These are phyloP conservation scores for Phaeoacremonium minimum DNA, from an alignment of 2,329 filamentous ascomycete genomes.

Conservation along the genomic window DNA sequence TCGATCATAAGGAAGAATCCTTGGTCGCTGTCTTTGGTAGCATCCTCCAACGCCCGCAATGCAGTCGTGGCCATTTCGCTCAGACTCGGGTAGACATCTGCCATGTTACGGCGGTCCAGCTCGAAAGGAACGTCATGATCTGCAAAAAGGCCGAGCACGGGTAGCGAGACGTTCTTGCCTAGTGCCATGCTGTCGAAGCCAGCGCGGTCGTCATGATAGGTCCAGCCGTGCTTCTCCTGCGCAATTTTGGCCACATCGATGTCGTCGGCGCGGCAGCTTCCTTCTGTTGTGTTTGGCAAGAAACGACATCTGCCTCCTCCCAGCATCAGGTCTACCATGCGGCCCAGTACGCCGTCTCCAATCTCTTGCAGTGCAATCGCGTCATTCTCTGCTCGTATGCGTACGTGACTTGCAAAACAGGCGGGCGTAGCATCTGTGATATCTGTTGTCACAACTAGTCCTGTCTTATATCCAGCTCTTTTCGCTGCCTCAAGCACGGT, in stretches of 20 bases:
- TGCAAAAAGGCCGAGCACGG: constrained; percentile 83
- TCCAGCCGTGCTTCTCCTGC: constrained; percentile 71
- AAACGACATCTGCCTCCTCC: constrained; percentile 94
- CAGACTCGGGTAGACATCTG: constrained; percentile 79
- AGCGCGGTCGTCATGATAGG: constrained; percentile 66
- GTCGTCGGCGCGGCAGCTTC: constrained; percentile 78
- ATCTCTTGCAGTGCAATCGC: constrained; percentile 90
- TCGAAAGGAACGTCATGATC: constrained; percentile 83
- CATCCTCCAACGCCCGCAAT: constrained; percentile 71
- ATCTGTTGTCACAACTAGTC: constrained; percentile 89
- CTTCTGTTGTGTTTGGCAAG: constrained; percentile 72
- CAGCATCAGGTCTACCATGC: constrained; percentile 86
- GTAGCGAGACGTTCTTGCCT: constrained; percentile 67
- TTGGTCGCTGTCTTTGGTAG: constrained; percentile 78
- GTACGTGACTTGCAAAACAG: constrained; percentile 87
- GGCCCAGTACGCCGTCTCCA: constrained; percentile 79
- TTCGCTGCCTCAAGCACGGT: constrained; percentile 93
- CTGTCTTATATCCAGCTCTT: constrained; percentile 84
- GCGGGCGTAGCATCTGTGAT: constrained; percentile 95
- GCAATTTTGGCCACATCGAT: constrained; percentile 73
- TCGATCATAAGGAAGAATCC: constrained; percentile 99
- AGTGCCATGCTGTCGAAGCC: constrained; percentile 71
- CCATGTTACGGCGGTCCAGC: constrained; percentile 77
- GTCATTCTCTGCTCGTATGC: constrained; percentile 76
- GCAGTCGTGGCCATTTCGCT: constrained; percentile 89